phyloP scores from a whole-genome alignment of 2,329 filamentous ascomycete genomes.

The Orbilia blumenaviensis region DNA sequence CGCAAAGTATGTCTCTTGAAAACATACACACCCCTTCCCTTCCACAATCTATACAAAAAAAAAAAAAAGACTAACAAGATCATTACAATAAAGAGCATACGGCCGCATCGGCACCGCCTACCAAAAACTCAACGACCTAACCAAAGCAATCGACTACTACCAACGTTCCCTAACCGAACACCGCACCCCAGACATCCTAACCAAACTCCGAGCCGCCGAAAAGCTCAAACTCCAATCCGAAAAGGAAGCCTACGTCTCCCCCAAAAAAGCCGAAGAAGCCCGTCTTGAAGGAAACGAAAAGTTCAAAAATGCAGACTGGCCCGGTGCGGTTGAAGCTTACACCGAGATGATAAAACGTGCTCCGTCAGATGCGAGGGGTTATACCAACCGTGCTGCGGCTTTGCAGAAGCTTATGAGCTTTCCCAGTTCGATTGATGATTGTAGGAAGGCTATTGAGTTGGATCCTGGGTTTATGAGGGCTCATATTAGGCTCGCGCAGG shows the following conservation, averaged over 20 bases:
- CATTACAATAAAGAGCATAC: slow-evolving; percentile 68
- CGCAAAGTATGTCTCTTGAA: slow-evolving; percentile 78
- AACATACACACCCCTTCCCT: not conserved
- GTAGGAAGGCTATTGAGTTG: slow-evolving; percentile 86
- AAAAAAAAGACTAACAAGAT: slow-evolving; percentile 58
- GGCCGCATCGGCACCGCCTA: slow-evolving; percentile 93
- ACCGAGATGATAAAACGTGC: slow-evolving; percentile 96
- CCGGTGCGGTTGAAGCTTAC: slow-evolving; percentile 91
- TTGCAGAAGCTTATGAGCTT: slow-evolving; percentile 97
- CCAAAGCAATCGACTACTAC: slow-evolving; percentile 85
- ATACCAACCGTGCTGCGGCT: slow-evolving; percentile 95
- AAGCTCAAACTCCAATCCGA: slow-evolving; percentile 81
- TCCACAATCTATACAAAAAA: slow-evolving; percentile 39
- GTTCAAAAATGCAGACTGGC: slow-evolving; percentile 97
- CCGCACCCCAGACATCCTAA: slow-evolving; percentile 90
- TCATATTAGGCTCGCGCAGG: slow-evolving; percentile 95
- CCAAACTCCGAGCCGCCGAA: slow-evolving; percentile 90
- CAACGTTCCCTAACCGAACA: slow-evolving; percentile 95
- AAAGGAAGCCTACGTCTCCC: slow-evolving; percentile 83
- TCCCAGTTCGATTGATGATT: slow-evolving; percentile 91
- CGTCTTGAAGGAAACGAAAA: slow-evolving; percentile 94
- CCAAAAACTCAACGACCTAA: slow-evolving; percentile 84
- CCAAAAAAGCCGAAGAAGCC: slow-evolving; percentile 91
- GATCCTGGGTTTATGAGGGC: slow-evolving; percentile 93
- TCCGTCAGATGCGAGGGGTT: slow-evolving; percentile 89